Evolutionary conservation across 257 asterid genomes (phyloP).

Genomic region (Nicotiana obtusifolia): DNA sequence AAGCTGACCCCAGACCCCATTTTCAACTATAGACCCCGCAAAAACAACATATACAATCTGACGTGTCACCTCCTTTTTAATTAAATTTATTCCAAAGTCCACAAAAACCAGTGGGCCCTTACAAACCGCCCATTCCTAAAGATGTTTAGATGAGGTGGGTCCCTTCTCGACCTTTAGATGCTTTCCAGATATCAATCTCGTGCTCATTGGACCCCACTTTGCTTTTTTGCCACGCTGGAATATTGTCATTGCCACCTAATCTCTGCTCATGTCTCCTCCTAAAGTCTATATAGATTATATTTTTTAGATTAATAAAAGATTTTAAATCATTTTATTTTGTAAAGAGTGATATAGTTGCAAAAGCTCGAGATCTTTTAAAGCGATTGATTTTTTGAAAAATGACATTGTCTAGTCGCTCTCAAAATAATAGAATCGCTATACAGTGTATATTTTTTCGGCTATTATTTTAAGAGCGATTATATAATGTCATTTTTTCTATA

Average conservation of each 20-base stretch:
- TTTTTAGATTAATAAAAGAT: too few relatives aligned
- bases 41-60: not conserved
- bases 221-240: constrained; percentile 45
- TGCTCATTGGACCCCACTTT: constrained; percentile 32
- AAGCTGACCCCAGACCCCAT: too few relatives aligned
- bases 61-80: not conserved
- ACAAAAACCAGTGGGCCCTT: not conserved
- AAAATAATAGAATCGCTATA: too few relatives aligned
- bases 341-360: not conserved
- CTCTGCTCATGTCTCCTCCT: not conserved
- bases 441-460: too few relatives aligned
- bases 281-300: not conserved
- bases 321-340: not conserved
- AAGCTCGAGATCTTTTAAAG: not conserved
- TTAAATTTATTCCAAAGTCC: not conserved
- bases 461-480: too few relatives aligned
- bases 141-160: constrained; percentile 22
- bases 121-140: constrained; percentile 13
- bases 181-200: constrained; percentile 30
- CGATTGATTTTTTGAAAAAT: not conserved
- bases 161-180: constrained; percentile 13
- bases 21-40: not conserved
- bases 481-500: too few relatives aligned
- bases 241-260: constrained; percentile 29
- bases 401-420: too few relatives aligned